Conservation (phyloP, 164 flowering plant species). For the Vitis cinerea region DNA sequence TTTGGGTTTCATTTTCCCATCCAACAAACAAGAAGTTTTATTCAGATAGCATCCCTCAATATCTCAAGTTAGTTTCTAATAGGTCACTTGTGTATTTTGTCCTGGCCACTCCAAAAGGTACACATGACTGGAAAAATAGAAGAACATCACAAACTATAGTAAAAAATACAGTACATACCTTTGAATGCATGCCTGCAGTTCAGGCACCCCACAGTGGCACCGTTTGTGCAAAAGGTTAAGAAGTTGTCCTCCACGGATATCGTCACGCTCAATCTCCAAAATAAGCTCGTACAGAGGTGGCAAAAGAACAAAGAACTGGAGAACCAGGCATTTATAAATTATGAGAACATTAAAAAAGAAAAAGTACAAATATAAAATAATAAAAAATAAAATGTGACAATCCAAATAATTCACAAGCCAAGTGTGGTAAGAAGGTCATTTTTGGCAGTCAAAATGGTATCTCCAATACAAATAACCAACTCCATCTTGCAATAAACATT, state of each 20-base stretch:
- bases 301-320: constrained; percentile 85
- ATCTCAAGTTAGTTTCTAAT: neutral
- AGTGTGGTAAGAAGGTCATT: neutral
- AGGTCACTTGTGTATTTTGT: neutral
- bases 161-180: constrained; percentile 43
- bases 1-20: constrained; percentile 4
- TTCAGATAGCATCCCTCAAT: neutral
- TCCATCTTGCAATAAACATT: too few relatives aligned
- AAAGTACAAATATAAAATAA: neutral
- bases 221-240: constrained; percentile 86
- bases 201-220: constrained; percentile 98
- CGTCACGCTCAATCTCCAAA: constrained; percentile 89
- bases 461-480: too few relatives aligned
- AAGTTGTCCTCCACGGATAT: constrained; percentile 85
- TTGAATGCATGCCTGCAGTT: constrained; percentile 88
- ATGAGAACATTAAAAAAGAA: neutral
- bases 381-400: neutral
- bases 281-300: constrained; percentile 89
- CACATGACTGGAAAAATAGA: neutral
- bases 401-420: neutral
- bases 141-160: neutral
- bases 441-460: too few relatives aligned
- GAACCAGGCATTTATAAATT: constrained; percentile 3
- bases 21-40: neutral
- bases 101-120: neutral